Percentiles rank a stretch among this genome's conserved stretches.
These are phyloP conservation scores for Straminergon stramineum DNA, from an alignment of 225 moss, liverwort and hornwort genomes.

Conservation along the genomic window DNA sequence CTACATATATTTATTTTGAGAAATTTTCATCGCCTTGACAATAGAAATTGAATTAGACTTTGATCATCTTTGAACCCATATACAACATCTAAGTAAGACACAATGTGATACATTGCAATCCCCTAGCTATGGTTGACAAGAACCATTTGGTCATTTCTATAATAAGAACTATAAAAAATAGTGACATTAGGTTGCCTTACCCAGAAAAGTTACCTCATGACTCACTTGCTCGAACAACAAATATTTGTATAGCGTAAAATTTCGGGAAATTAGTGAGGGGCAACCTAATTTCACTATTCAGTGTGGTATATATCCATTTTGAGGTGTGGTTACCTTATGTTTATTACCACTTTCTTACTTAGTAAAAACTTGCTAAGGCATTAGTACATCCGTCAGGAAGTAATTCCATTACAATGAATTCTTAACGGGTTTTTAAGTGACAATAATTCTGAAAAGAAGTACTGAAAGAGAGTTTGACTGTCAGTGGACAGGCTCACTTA, in stretches of 20 bases:
- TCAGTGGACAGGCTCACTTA: background rate
- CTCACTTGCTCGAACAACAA: no score
- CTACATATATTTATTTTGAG: background rate
- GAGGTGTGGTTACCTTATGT: background rate
- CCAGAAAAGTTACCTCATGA: no score
- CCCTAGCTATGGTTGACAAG: no score
- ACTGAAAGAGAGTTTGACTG: background rate
- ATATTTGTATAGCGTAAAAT: no score
- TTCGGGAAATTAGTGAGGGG: no score
- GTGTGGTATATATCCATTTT: background rate
- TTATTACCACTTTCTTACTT: background rate
- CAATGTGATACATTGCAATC: accelerated
- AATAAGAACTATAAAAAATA: background rate
- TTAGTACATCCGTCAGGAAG: background rate
- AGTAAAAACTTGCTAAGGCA: background rate
- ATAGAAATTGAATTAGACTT: accelerated
- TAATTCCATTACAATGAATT: background rate
- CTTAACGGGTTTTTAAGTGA: background rate
- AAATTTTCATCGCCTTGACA: background rate
- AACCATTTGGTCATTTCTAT: no score
- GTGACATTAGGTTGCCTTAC: background rate
- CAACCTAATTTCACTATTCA: no score
- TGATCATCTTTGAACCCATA: background rate
- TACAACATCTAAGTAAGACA: no score
- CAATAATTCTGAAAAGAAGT: background rate